Percentiles rank a stretch among this genome's conserved stretches.
These are phyloP conservation scores for Pyrus bretschneideri DNA, from an alignment of 306 rosid species.

Conservation along the genomic window DNA sequence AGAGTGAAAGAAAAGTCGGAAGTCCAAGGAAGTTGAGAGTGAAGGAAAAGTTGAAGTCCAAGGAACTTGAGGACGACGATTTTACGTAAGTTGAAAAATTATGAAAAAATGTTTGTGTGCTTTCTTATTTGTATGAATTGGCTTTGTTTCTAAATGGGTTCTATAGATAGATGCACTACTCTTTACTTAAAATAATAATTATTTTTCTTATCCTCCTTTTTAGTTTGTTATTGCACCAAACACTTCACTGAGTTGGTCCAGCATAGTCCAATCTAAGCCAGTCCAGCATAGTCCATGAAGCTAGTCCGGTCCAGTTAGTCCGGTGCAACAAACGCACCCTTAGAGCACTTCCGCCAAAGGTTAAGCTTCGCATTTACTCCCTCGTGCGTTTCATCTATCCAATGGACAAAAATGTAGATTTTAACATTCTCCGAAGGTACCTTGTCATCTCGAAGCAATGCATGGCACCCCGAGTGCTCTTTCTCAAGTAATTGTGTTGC, in stretches of 20 bases:
- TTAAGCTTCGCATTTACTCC: too few species aligned
- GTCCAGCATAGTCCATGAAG: too few species aligned
- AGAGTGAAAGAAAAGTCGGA: constrained; percentile 78
- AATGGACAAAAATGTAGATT: neutral
- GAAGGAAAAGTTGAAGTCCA: constrained; percentile 92
- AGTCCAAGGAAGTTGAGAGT: constrained; percentile 86
- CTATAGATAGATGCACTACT: neutral
- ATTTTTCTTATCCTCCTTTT: too few species aligned
- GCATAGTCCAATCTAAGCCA: too few species aligned
- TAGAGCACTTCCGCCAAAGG: too few species aligned
- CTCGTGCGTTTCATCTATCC: too few species aligned
- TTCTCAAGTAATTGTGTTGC: constrained; percentile 50
- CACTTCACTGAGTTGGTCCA: too few species aligned
- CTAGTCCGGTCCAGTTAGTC: too few species aligned
- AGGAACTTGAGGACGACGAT: constrained; percentile 91
- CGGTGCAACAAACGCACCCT: too few species aligned
- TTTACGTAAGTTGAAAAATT: constrained; percentile 46
- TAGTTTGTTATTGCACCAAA: too few species aligned
- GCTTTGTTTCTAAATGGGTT: neutral
- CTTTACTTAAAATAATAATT: neutral
- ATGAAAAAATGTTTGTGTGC: constrained; percentile 1
- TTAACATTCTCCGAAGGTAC: constrained; percentile 8
- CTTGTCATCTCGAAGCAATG: constrained; percentile 52
- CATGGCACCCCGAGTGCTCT: constrained; percentile 57
- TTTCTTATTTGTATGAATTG: constrained; percentile 21